Conservation (phyloP, 345 rosid genomes). For the Corchorus capsularis region DNA sequence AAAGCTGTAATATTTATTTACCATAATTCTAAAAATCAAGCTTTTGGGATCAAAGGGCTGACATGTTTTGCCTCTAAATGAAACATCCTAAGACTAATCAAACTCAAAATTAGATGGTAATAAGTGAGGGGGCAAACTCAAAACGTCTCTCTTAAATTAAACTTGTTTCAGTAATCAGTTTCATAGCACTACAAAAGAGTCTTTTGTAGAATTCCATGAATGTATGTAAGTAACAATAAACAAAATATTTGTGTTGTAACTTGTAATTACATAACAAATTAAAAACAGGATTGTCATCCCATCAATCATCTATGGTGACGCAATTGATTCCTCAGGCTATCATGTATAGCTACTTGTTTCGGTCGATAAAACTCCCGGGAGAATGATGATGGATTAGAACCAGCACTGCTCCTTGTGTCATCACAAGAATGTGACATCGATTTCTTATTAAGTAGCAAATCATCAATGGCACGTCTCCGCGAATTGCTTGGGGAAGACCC, state of each 20-base stretch:
- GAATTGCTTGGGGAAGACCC: slow-evolving; percentile 36
- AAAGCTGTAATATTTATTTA: background rate
- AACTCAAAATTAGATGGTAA: no score
- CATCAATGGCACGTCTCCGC: slow-evolving; percentile 35
- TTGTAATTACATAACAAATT: background rate
- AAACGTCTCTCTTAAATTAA: background rate
- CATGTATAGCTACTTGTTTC: slow-evolving; percentile 34
- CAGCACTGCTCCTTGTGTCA: slow-evolving; percentile 53
- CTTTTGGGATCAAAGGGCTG: background rate
- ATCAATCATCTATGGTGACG: background rate
- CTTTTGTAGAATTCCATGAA: slow-evolving; percentile 1
- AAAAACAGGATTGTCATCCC: no score
- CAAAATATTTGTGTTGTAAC: background rate
- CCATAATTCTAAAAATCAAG: background rate
- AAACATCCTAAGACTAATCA: no score
- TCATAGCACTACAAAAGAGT: background rate
- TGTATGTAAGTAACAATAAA: background rate
- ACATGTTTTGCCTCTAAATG: no score
- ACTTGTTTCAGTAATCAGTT: background rate
- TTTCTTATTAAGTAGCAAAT: slow-evolving; percentile 40
- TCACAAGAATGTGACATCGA: slow-evolving; percentile 49
- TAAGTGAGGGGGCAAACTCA: background rate
- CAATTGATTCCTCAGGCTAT: slow-evolving; percentile 15
- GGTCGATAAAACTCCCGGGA: slow-evolving; percentile 65
- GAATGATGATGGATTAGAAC: slow-evolving; percentile 40